Evolutionary conservation across 371 early-diverging fungal species (phyloP), one percentile per base, ranked within the genome.

Genomic region (Coemansia sp.): DNA sequence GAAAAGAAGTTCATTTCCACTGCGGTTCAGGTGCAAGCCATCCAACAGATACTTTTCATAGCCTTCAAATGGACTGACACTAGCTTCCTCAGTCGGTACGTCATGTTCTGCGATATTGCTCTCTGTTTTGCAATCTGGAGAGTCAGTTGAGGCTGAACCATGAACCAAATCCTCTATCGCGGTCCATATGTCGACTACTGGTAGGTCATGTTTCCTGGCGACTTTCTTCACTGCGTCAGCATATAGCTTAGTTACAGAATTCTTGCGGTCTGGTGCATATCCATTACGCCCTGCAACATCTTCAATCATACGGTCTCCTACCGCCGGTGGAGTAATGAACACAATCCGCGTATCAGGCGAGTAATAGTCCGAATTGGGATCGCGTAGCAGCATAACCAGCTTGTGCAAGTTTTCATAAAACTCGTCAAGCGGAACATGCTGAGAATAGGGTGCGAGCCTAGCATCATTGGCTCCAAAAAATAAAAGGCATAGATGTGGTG

Each of bases 381-480:
- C 59, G 23, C 74, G 84, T 18, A 92, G 69, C 56, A 82, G 61
- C 3, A 72, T 65, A 20, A 91, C 79, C 73, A 94, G 82, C 2
- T 72, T 62, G 33, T 70, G 79, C 30, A 91, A 51, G 66, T 93
- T 92, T 1, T 68, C 58, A 9, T 79, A 79, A 73, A 84, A 94
- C 2, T 78, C 68, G 0, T 80, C 78, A 23, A 93, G 50, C 3
- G 90, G 83, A 0, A 92, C 89, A 63, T 88, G 88, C 67, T 91
- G 91, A 4, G 63, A 44, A 0, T 83, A 70, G 33, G 75, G 72
- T 2, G 82, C 73, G 7, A 87, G 63, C 0, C 85, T 86, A 0
- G 92, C 88, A 68, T 95, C 95, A 69, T 95, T 94, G 26, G 94
- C 87, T 5, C 95, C 95, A 62, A 93, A 86, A 64, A 90, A 89